A percentile compares a stretch with the other conserved stretches of the same genome.
Evolutionary conservation across 2,329 filamentous ascomycete genomes (phyloP).

Genomic region (Corniculantispora saksenae): DNA sequence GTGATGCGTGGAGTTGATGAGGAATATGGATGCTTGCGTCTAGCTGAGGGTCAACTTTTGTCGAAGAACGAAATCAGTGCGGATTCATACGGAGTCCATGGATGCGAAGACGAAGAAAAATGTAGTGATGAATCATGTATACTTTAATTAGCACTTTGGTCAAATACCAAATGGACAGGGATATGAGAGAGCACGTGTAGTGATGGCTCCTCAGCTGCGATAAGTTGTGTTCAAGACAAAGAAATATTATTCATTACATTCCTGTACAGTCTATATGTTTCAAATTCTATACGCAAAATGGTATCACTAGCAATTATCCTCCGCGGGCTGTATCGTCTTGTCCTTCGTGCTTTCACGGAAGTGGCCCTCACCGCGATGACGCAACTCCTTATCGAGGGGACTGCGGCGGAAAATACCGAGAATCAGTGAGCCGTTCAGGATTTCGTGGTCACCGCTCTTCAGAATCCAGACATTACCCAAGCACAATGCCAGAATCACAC

Average conservation of each 20-base stretch:
- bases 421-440: background rate
- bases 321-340: constrained; percentile 1
- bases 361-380: constrained; percentile 2
- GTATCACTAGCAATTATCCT: background rate
- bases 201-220: background rate
- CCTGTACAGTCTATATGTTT: background rate
- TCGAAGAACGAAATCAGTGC: too few species aligned
- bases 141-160: too few species aligned
- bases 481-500: constrained; percentile 11
- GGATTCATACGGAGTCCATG: too few species aligned
- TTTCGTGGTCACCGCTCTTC: constrained; percentile 13
- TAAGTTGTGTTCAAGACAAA: background rate
- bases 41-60: too few species aligned
- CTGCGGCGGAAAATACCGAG: background rate
- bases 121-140: too few species aligned
- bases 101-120: too few species aligned
- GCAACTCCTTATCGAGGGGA: constrained; percentile 12
- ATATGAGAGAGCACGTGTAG: too few species aligned
- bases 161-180: too few species aligned
- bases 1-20: too few species aligned
- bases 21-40: too few species aligned
- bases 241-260: background rate
- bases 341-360: background rate
- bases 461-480: constrained; percentile 18
- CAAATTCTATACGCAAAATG: background rate